Conservation (phyloP, 345 rosid species). For the Erodium maritimum region DNA sequence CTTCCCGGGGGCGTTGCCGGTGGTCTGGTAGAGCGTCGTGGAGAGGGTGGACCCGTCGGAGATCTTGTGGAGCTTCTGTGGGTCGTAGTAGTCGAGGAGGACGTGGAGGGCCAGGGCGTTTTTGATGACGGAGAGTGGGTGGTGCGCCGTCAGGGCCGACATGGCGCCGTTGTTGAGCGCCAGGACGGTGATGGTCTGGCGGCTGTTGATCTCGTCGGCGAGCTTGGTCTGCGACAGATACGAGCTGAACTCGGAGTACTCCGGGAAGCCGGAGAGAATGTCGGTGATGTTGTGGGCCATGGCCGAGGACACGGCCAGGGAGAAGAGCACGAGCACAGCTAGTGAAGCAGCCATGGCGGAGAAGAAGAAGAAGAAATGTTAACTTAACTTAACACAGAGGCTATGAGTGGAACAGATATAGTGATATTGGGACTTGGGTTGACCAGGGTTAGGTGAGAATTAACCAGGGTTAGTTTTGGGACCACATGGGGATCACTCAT, state of each 20-base stretch:
- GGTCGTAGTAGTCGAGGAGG: conserved; percentile 76
- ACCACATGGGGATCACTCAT: neutral
- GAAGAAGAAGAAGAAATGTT: neutral
- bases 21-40: conserved; percentile 89
- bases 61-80: conserved; percentile 66
- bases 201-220: conserved; percentile 85
- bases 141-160: conserved; percentile 50
- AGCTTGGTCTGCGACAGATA: conserved; percentile 65
- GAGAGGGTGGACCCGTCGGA: conserved; percentile 58
- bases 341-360: neutral
- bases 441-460: too few species aligned
- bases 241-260: conserved; percentile 62
- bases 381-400: too few species aligned
- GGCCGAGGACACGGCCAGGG: conserved; percentile 17
- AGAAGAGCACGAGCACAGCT: conserved; percentile 15
- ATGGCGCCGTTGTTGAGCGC: conserved; percentile 73
- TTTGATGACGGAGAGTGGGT: conserved; percentile 68
- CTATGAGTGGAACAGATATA: too few species aligned
- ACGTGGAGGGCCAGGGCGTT: conserved; percentile 58
- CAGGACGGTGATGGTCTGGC: conserved; percentile 62
- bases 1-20: conserved; percentile 81
- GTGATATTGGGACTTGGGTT: too few species aligned
- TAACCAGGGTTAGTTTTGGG: neutral
- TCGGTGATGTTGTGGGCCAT: conserved; percentile 64
- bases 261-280: conserved; percentile 51